These are phyloP conservation scores for Aspergillus saccharolyticus DNA, from an alignment of 495 filamentous ascomycete genomes.

Conservation along the genomic window DNA sequence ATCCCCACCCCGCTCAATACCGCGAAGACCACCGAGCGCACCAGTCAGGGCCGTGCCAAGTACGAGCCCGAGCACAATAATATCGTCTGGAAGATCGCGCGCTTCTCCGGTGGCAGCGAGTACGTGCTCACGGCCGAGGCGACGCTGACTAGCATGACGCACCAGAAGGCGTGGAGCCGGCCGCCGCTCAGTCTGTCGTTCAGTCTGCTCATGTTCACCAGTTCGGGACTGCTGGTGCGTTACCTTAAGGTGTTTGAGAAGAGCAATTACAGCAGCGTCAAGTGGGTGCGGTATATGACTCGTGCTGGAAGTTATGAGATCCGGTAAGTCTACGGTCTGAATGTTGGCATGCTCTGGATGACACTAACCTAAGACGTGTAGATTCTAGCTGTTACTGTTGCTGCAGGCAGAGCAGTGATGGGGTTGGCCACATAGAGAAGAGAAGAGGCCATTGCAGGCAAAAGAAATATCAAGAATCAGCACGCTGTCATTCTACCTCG, in stretches of 20 bases:
- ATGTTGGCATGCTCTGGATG: too few species aligned
- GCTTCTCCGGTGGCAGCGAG: constrained; percentile 93
- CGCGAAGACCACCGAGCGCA: constrained; percentile 87
- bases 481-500: too few species aligned
- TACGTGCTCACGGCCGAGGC: constrained; percentile 93
- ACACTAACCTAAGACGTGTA: too few species aligned
- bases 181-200: constrained; percentile 91
- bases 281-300: constrained; percentile 99
- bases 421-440: background rate
- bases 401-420: constrained; percentile 10
- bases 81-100: constrained; percentile 98
- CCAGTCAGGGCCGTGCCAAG: constrained; percentile 92
- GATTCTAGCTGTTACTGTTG: constrained; percentile 6
- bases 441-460: background rate
- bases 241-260: constrained; percentile 99
- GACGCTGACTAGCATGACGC: constrained; percentile 90
- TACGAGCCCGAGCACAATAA: constrained; percentile 98
- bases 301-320: constrained; percentile 65
- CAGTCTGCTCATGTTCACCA: constrained; percentile 95
- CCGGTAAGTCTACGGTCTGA: constrained; percentile 40
- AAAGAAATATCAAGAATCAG: background rate
- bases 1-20: constrained; percentile 97
- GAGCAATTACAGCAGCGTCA: constrained; percentile 95
- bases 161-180: constrained; percentile 95
- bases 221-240: constrained; percentile 80